Conservation (phyloP, 2,329 filamentous ascomycete species). For the Aciculosporium take region DNA sequence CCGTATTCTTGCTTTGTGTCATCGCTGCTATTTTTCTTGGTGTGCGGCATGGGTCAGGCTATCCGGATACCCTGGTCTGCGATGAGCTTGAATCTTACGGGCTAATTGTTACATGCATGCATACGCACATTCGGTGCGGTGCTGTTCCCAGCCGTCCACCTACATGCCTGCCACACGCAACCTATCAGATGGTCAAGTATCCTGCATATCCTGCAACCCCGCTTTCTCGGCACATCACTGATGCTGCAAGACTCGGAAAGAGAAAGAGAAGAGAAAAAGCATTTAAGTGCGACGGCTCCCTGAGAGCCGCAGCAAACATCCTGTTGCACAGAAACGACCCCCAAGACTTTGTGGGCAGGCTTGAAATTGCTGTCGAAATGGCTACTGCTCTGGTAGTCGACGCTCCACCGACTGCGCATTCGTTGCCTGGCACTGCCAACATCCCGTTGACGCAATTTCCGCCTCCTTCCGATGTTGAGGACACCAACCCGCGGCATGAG, state of each 20-base stretch:
- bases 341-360: neutral
- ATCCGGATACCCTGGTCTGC: too few species aligned
- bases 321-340: neutral
- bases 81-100: too few species aligned
- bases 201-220: too few species aligned
- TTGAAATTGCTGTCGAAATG: neutral
- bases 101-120: too few species aligned
- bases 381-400: neutral
- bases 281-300: neutral
- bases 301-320: too few species aligned
- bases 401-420: neutral
- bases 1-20: too few species aligned
- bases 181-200: too few species aligned
- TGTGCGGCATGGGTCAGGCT: too few species aligned
- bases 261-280: neutral
- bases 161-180: neutral
- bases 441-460: conserved; percentile 32
- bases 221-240: neutral
- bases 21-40: too few species aligned
- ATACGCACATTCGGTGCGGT: too few species aligned
- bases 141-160: too few species aligned
- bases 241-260: too few species aligned
- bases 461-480: conserved; percentile 12
- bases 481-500: conserved; percentile 22
- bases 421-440: conserved; percentile 38